phyloP scores from a whole-genome alignment of 2,329 filamentous ascomycete species.

The Aspergillus amoenus region DNA sequence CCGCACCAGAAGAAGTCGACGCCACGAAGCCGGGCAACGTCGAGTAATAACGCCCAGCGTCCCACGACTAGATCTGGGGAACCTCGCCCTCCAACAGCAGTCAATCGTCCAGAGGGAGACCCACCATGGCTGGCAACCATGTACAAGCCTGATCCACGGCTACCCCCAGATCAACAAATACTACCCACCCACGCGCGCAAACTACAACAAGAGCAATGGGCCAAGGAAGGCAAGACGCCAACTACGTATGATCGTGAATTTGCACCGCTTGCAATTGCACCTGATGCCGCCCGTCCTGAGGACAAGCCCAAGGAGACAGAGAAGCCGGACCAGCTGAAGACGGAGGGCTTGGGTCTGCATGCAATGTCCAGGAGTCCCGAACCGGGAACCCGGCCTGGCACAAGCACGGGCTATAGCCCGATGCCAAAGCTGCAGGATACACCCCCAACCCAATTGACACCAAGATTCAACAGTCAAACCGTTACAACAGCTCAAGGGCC shows the following conservation, averaged over 20 bases:
- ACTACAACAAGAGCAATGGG: slow-evolving; percentile 93
- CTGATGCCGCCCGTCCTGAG: slow-evolving; percentile 28
- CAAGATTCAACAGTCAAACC: slow-evolving; percentile 41
- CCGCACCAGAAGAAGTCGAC: slow-evolving; percentile 43
- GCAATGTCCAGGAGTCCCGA: slow-evolving; percentile 33
- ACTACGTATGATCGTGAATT: slow-evolving; percentile 86
- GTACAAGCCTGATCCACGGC: slow-evolving; percentile 90
- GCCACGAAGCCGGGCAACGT: slow-evolving; percentile 34
- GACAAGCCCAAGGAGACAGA: slow-evolving; percentile 15
- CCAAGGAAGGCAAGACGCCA: slow-evolving; percentile 83
- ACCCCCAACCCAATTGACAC: slow-evolving; percentile 34
- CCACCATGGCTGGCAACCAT: slow-evolving; percentile 93
- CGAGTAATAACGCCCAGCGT: slow-evolving; percentile 44
- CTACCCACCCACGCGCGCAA: slow-evolving; percentile 89
- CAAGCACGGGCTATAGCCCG: slow-evolving; percentile 50
- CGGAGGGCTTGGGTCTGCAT: slow-evolving; percentile 19
- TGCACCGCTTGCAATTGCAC: slow-evolving; percentile 64
- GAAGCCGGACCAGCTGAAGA: slow-evolving; percentile 13
- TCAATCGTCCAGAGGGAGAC: slow-evolving; percentile 82
- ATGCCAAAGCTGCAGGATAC: slow-evolving; percentile 48
- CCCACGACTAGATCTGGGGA: slow-evolving; percentile 64
- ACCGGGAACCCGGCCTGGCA: slow-evolving; percentile 34
- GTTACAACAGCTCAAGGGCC: slow-evolving; percentile 56
- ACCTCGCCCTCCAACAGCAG: slow-evolving; percentile 51
- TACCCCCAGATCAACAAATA: slow-evolving; percentile 93